Base-by-base conservation (phyloP, 108 stramenopile genomes). In the Craspedostauros australis region DNA sequence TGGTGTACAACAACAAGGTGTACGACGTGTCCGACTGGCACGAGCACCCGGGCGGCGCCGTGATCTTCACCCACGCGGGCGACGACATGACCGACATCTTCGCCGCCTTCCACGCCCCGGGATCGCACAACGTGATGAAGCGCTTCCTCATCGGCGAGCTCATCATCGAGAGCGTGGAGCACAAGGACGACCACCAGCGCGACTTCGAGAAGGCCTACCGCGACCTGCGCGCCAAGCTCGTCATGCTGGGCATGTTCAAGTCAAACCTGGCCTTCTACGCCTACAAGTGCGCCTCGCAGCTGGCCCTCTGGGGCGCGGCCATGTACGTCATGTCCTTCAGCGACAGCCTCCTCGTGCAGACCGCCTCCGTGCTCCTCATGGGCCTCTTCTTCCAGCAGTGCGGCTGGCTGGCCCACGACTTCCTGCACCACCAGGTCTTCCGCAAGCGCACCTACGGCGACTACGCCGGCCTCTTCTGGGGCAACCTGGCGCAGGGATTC, bases 81-180 rank as follows among this genome's bases (percentile, higher is more conserved):
- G 94, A 95, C 44, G 98, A 99, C 68, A 94, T 92, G 80, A 98
- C 98, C 15, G 98, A 98, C 54, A 95, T 98, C 46, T 99, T 99
- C 57, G 95, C 95, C 22, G 96, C 95, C 30, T 99, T 99, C 66
- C 98, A 99, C 75, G 95, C 96, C 1, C 72, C 82, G 12, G 88
- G 95, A 31, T 90, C 94, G 11, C 80, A 84, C 44, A 68, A 72
- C 46, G 62, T 84, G 62, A 81, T 99, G 76, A 91, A 95, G 70
- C 75, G 80, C 33, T 97, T 94, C 57, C 77, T 82, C 75, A 96
- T 97, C 40, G 98, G 98, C 8, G 92, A 93, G 5, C 57, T 98
- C 16, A 92, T 91, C 46, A 68, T 78, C 15, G 79, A 84, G 39
- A 75, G 75, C 25, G 71, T 78, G 11, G 70, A 73, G 39, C 76